Evolutionary conservation across 805 yeast genomes (phyloP).

Genomic region (Suhomyces canberraensis): DNA sequence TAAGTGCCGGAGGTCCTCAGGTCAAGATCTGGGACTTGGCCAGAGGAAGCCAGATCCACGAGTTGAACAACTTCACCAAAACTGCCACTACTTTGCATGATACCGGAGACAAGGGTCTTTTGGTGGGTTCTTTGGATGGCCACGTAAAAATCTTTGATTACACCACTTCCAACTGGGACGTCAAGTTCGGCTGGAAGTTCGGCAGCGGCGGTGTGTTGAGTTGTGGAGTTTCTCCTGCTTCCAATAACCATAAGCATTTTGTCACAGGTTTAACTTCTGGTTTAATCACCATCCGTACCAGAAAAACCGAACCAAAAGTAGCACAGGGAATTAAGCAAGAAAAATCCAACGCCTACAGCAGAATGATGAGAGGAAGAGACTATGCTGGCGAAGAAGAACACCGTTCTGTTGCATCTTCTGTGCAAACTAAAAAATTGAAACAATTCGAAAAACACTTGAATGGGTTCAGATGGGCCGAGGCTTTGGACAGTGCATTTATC

Average conservation of each 20-base stretch:
- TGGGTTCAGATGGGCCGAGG: constrained; percentile 90
- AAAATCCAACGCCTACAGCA: constrained; percentile 63
- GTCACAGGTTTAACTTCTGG: constrained; percentile 91
- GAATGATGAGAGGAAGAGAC: constrained; percentile 88
- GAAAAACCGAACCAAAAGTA: constrained; percentile 63
- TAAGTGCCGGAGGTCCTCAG: constrained; percentile 76
- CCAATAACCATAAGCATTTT: constrained; percentile 63
- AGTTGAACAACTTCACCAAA: constrained; percentile 84
- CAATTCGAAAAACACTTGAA: constrained; percentile 81
- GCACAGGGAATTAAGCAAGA: constrained; percentile 47
- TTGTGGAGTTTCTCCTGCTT: constrained; percentile 84
- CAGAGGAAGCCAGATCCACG: constrained; percentile 66
- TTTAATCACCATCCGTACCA: constrained; percentile 80
- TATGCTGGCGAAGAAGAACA: constrained; percentile 89
- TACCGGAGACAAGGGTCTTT: constrained; percentile 72
- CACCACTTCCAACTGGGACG: constrained; percentile 69
- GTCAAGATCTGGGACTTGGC: constrained; percentile 91
- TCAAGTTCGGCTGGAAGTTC: constrained; percentile 95
- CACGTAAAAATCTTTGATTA: constrained; percentile 94
- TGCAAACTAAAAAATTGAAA: constrained; percentile 59
- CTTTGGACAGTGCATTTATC: constrained; percentile 80
- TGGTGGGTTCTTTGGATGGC: constrained; percentile 95
- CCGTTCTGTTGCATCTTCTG: constrained; percentile 58
- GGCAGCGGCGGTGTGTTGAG: constrained; percentile 84
- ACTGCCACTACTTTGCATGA: constrained; percentile 82